Evolutionary conservation across 192 early-diverging fungal species (phyloP), one percentile per base, ranked within the genome.

Genomic region (Coemansia sp.): DNA sequence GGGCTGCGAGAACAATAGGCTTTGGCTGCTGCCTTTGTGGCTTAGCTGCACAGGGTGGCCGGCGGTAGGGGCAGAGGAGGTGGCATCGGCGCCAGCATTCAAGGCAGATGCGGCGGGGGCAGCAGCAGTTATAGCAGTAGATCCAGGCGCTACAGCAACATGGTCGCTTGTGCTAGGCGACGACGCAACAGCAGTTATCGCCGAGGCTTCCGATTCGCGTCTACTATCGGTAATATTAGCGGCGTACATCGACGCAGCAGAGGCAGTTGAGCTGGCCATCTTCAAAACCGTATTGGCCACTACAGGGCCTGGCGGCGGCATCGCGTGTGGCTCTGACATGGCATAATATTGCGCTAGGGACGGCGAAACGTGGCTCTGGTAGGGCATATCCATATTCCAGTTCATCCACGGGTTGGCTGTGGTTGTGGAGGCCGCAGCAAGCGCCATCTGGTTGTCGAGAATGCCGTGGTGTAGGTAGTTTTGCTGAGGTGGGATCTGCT

Each of bases 141-240:
- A 59, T 1, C 61, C 76, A 6, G 62, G 24, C 2, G 51, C 62
- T 31, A 59, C 50, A 10, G 64, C 51, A 3, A 23, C 39, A 28
- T 63, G 50, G 9, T 64, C 66, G 24, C 62, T 66, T n/a, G 70
- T 74, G 14, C 51, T 31, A 20, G 63, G 43, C 13, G 74, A 74
- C 11, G 79, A 73, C 18, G 79, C 74, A 4, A 82, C 79, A 36
- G 79, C 74, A 70, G 79, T 82, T 59, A 82, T 65, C 6, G 60
- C 79, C 18, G 79, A 82, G 40, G 72, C 65, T 59, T 73, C 79
- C 5, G 79, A 82, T 70, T 82, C 74, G 67, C 79, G 79, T 38
- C 79, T 73, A 70, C 79, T 82, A 40, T 73, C 74, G 65, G 36
- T 59, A 23, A 82, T 73, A 70, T 82, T 76, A 62, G 74, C 51